A percentile compares a stretch with the other conserved stretches of the same genome.
These are phyloP conservation scores for Lichtheimia corymbifera DNA, from an alignment of 371 early-diverging fungal species.

Conservation along the genomic window DNA sequence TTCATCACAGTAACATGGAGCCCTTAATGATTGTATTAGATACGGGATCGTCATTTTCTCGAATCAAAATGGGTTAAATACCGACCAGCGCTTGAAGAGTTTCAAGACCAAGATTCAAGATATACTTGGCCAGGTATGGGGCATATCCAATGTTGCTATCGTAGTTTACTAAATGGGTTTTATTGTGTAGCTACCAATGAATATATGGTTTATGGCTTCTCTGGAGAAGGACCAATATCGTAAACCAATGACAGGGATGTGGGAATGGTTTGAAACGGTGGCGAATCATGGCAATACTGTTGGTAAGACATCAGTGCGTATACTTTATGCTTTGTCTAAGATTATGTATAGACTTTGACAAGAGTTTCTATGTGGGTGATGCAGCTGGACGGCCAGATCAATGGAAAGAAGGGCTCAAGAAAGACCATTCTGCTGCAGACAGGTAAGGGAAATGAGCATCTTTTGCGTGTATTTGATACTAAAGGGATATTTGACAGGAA, in stretches of 20 bases:
- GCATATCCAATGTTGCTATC: slow-evolving; percentile 14
- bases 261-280: slow-evolving; percentile 60
- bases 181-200: slow-evolving; percentile 25
- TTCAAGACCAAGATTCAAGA: slow-evolving; percentile 56
- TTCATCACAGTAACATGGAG: neutral
- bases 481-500: slow-evolving; percentile 45
- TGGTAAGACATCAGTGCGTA: neutral
- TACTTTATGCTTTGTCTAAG: neutral
- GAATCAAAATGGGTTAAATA: slow-evolving; percentile 68
- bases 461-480: no score
- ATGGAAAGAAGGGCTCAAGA: slow-evolving; percentile 59
- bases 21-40: slow-evolving; percentile 22
- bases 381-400: slow-evolving; percentile 81
- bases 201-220: slow-evolving; percentile 67
- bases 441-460: slow-evolving; percentile 25
- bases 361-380: slow-evolving; percentile 87
- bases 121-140: slow-evolving; percentile 37
- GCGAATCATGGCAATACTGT: neutral
- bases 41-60: slow-evolving; percentile 75
- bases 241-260: slow-evolving; percentile 88
- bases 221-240: slow-evolving; percentile 69
- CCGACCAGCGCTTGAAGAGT: slow-evolving; percentile 34
- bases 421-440: slow-evolving; percentile 84
- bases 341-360: slow-evolving; percentile 35
- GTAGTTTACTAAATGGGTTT: slow-evolving; percentile 11